Conservation (phyloP, 2,329 filamentous ascomycete genomes). For the Colletotrichum magnum region DNA sequence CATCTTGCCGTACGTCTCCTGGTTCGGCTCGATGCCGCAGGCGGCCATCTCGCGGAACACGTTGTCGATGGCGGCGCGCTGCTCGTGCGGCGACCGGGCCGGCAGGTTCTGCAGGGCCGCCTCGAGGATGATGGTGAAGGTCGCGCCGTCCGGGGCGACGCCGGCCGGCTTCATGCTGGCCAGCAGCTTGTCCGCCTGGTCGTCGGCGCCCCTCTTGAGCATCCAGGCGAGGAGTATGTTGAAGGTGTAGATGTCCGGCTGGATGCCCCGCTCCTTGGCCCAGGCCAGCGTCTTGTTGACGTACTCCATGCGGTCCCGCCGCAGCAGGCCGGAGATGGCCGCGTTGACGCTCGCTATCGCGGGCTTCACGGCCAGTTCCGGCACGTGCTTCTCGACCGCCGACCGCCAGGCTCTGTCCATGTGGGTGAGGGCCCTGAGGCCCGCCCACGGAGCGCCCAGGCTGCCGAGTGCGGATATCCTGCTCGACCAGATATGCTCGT, state of each 20-base stretch:
- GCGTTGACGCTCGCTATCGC: constrained; percentile 78
- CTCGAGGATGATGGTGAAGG: constrained; percentile 81
- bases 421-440: constrained; percentile 75
- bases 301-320: constrained; percentile 59
- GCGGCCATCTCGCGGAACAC: constrained; percentile 72
- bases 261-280: constrained; percentile 68
- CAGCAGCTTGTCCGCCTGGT: constrained; percentile 68
- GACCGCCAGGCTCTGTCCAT: constrained; percentile 74
- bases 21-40: constrained; percentile 71
- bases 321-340: constrained; percentile 74
- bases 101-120: constrained; percentile 63
- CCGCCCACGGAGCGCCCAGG: constrained; percentile 65
- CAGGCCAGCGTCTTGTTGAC: constrained; percentile 71
- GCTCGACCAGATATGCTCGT: constrained; percentile 77
- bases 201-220: constrained; percentile 62
- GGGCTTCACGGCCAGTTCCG: constrained; percentile 65
- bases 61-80: constrained; percentile 64
- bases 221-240: constrained; percentile 78
- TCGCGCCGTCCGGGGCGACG: constrained; percentile 74
- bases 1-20: constrained; percentile 77
- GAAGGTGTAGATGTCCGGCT: constrained; percentile 72
- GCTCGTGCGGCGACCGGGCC: constrained; percentile 60
- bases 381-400: constrained; percentile 48
- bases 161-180: constrained; percentile 69
- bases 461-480: constrained; percentile 77